Percentiles rank a stretch among this genome's conserved stretches.
Conservation (phyloP, 371 early-diverging fungal genomes). For the Apophysomyces variabilis region DNA sequence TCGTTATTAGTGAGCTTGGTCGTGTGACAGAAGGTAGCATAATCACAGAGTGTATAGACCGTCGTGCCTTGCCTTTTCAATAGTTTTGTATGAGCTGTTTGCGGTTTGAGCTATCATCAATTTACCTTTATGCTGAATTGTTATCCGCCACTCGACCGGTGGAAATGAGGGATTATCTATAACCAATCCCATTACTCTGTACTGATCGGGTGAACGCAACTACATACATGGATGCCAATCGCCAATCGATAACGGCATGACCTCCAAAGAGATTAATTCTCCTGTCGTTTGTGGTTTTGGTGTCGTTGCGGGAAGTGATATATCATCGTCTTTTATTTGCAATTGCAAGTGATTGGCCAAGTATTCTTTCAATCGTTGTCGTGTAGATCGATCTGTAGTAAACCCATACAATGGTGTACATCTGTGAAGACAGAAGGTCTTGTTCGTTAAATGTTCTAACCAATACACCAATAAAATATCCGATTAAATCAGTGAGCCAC, state of each 20-base stretch:
- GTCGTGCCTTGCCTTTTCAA: not conserved
- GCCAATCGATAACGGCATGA: not conserved
- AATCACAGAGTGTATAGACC: not conserved
- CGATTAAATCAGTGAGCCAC: not conserved
- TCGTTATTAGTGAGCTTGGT: not conserved
- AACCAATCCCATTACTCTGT: not conserved
- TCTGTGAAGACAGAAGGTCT: not conserved
- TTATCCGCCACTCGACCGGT: slow-evolving; percentile 6
- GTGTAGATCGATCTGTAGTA: not conserved
- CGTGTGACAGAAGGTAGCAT: not conserved
- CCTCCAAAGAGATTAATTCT: not conserved
- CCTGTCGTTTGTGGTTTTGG: not conserved
- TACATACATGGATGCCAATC: not conserved
- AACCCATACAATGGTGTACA: slow-evolving; percentile 2
- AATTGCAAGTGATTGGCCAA: not conserved
- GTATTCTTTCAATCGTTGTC: slow-evolving; percentile 1
- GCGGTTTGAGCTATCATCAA: not conserved
- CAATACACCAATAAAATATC: not conserved
- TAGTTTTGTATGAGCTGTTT: not conserved
- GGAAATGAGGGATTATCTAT: slow-evolving; percentile 1
- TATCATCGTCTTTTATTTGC: not conserved
- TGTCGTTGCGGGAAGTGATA: not conserved
- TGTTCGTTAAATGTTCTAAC: not conserved
- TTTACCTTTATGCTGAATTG: not conserved
- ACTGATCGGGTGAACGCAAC: no score